phyloP scores from a whole-genome alignment of 1,284 basidiomycete species.

The Meira nashicola region DNA sequence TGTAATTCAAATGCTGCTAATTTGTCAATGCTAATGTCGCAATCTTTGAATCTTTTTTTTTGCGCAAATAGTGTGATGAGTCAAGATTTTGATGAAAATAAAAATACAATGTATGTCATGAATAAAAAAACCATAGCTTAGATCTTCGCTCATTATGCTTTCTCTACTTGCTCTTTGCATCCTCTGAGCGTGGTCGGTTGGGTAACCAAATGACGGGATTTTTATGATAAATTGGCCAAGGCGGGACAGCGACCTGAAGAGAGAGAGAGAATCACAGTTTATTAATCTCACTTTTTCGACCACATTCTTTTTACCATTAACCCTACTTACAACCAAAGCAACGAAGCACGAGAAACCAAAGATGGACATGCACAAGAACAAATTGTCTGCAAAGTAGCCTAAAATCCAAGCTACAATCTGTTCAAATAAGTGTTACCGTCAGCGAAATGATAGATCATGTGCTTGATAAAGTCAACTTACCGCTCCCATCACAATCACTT shows the following conservation, averaged over 20 bases:
- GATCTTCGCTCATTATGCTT: too few relatives aligned
- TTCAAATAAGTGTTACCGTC: background rate
- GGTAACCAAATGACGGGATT: slow-evolving; percentile 12
- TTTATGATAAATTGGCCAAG: slow-evolving; percentile 10
- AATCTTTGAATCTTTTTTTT: too few relatives aligned
- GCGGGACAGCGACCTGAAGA: slow-evolving; percentile 9
- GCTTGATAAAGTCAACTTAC: slow-evolving; percentile 6
- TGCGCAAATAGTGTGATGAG: too few relatives aligned
- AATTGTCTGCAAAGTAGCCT: slow-evolving; percentile 12
- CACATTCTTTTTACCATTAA: background rate
- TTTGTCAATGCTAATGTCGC: background rate
- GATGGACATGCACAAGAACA: slow-evolving; percentile 12
- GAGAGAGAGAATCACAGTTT: background rate
- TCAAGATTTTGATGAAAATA: background rate
- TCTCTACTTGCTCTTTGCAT: background rate
- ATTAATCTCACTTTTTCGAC: too few relatives aligned
- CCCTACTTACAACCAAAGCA: slow-evolving; percentile 12
- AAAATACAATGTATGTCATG: background rate
- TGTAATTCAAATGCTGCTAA: background rate
- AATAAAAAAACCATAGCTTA: too few relatives aligned
- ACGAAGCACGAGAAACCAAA: slow-evolving; percentile 1
- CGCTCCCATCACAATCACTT: slow-evolving; percentile 12
- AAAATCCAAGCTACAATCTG: slow-evolving; percentile 12
- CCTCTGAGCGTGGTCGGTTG: slow-evolving; percentile 3
- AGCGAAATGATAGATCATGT: background rate